A percentile compares a stretch with the other conserved stretches of the same genome.
These are phyloP conservation scores for Tetrahymena thermophila DNA, from an alignment of 73 alveolate genomes.

Conservation along the genomic window DNA sequence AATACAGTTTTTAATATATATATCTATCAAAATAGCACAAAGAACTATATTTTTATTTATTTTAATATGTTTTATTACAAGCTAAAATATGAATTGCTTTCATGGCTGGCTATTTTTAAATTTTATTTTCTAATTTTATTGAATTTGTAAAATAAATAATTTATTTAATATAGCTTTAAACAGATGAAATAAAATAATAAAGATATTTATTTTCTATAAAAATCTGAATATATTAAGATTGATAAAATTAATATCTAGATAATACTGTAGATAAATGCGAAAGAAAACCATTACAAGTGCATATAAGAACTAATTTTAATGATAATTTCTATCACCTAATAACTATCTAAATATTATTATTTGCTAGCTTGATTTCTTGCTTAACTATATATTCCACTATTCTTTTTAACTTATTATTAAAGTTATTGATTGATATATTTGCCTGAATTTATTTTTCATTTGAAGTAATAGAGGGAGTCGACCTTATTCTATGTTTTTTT, in stretches of 20 bases:
- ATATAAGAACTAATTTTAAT: not conserved
- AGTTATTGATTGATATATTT: not conserved
- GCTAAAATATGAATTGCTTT: too few species aligned
- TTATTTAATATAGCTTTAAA: too few species aligned
- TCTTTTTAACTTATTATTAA: not conserved
- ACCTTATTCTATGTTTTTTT: not conserved
- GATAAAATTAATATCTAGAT: not conserved
- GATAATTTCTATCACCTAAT: not conserved
- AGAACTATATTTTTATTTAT: too few species aligned
- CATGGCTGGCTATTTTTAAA: too few species aligned
- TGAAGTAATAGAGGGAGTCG: not conserved
- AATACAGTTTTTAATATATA: too few species aligned
- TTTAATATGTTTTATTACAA: too few species aligned
- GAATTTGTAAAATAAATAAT: too few species aligned
- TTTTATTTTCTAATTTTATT: too few species aligned
- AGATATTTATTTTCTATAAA: not conserved
- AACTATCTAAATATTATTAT: not conserved
- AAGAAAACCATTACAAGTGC: not conserved
- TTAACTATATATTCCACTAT: not conserved
- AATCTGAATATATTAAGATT: not conserved
- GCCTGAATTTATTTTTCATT: not conserved
- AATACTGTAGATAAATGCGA: not conserved
- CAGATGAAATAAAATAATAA: too few species aligned
- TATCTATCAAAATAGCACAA: too few species aligned
- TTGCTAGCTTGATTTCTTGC: not conserved